phyloP scores from a whole-genome alignment of 306 rosid species.

The Glycine latifolia region DNA sequence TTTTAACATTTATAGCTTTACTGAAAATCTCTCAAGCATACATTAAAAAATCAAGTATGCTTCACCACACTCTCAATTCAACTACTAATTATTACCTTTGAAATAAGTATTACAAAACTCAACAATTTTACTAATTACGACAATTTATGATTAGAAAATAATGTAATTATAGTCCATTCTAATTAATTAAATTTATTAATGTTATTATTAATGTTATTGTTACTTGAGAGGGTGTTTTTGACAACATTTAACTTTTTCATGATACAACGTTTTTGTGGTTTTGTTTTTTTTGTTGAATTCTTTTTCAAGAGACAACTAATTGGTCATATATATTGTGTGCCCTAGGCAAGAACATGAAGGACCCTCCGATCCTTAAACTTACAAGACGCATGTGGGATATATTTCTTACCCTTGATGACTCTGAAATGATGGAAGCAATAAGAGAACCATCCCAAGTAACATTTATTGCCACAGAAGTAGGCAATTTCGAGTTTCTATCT shows the following conservation, averaged over 20 bases:
- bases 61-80: no score
- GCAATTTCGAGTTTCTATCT: slow-evolving; percentile 57
- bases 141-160: no score
- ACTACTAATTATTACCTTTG: no score
- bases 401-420: slow-evolving; percentile 26
- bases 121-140: no score
- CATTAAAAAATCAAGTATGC: not conserved
- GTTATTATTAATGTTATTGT: no score
- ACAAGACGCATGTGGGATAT: slow-evolving; percentile 26
- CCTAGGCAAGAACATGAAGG: slow-evolving; percentile 25
- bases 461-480: slow-evolving; percentile 49
- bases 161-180: no score
- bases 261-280: no score
- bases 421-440: not conserved
- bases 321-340: not conserved
- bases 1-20: not conserved
- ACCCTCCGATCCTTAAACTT: slow-evolving; percentile 35
- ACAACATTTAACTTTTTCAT: no score
- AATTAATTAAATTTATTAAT: no score
- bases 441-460: slow-evolving; percentile 41
- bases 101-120: not conserved
- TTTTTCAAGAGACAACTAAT: not conserved
- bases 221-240: no score
- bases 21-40: not conserved
- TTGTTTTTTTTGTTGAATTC: no score